These are phyloP conservation scores for Fusarium sp. DNA, from an alignment of 2,329 filamentous ascomycete genomes.

Conservation along the genomic window DNA sequence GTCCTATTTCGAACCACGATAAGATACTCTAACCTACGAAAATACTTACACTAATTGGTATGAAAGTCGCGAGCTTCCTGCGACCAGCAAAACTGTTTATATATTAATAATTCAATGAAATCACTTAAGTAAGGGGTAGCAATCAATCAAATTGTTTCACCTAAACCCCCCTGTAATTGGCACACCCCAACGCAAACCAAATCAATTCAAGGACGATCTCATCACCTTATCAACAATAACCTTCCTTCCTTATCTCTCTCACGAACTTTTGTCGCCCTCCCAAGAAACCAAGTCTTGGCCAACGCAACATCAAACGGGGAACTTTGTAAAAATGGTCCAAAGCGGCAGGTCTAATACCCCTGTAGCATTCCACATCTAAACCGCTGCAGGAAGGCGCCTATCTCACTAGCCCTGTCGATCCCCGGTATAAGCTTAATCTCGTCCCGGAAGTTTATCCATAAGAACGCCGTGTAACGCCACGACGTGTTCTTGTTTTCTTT, in stretches of 20 bases:
- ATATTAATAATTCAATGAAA: too few relatives aligned
- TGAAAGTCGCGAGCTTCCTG: too few relatives aligned
- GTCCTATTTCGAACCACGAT: too few relatives aligned
- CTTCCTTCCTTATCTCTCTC: background rate
- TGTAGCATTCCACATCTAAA: constrained; percentile 15
- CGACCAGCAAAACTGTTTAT: too few relatives aligned
- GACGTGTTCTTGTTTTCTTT: background rate
- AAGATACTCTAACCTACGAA: too few relatives aligned
- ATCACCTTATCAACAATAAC: background rate
- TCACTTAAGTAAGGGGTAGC: too few relatives aligned
- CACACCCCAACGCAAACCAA: accelerated
- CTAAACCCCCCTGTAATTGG: accelerated
- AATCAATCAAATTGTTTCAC: background rate
- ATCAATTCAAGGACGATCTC: too few relatives aligned
- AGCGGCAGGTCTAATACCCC: constrained; percentile 25
- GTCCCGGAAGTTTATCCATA: background rate
- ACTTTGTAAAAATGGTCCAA: constrained; percentile 24
- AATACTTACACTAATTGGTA: too few relatives aligned
- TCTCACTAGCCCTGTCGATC: constrained; percentile 6
- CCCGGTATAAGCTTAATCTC: constrained; percentile 27
- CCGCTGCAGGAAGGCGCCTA: constrained; percentile 29
- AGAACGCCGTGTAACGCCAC: background rate
- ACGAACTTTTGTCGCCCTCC: constrained; percentile 27
- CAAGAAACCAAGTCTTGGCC: constrained; percentile 23
- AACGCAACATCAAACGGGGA: constrained; percentile 29